Conservation (phyloP, 2,329 filamentous ascomycete genomes). For the Capronia epimyces region DNA sequence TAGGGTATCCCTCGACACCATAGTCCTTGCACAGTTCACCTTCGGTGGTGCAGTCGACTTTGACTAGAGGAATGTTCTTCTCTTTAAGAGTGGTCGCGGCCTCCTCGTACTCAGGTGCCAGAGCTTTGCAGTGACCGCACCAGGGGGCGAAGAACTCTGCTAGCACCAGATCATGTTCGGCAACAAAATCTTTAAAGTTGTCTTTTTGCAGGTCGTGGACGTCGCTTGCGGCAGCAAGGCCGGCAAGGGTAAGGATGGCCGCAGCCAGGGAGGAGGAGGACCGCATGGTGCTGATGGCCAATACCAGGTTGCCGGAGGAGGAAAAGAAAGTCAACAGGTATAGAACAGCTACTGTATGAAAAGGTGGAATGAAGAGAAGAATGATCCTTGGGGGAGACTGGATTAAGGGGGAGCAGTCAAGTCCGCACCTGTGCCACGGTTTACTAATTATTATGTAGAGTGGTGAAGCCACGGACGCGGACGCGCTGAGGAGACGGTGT, state of each 20-base stretch:
- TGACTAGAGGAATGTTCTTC: slow-evolving; percentile 46
- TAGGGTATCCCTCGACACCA: slow-evolving; percentile 96
- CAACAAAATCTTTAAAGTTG: slow-evolving; percentile 80
- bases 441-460: too few species aligned
- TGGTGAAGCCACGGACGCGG: too few species aligned
- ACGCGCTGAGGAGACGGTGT: slow-evolving; percentile 4
- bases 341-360: background rate
- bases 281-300: slow-evolving; percentile 18
- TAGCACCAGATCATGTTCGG: slow-evolving; percentile 79
- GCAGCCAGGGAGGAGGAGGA: slow-evolving; percentile 31
- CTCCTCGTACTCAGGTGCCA: slow-evolving; percentile 56
- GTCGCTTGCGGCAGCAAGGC: slow-evolving; percentile 56
- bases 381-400: background rate
- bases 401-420: slow-evolving; percentile 3
- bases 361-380: background rate
- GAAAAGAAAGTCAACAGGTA: background rate
- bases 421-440: too few species aligned
- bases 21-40: slow-evolving; percentile 81
- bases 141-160: slow-evolving; percentile 97
- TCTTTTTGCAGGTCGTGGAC: slow-evolving; percentile 80
- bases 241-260: slow-evolving; percentile 37
- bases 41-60: slow-evolving; percentile 86
- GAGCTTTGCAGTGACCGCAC: slow-evolving; percentile 98
- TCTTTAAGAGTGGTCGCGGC: slow-evolving; percentile 46
- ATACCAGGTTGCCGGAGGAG: background rate